These are phyloP conservation scores for Malus asiatica DNA, from an alignment of 306 rosid genomes.

Conservation along the genomic window DNA sequence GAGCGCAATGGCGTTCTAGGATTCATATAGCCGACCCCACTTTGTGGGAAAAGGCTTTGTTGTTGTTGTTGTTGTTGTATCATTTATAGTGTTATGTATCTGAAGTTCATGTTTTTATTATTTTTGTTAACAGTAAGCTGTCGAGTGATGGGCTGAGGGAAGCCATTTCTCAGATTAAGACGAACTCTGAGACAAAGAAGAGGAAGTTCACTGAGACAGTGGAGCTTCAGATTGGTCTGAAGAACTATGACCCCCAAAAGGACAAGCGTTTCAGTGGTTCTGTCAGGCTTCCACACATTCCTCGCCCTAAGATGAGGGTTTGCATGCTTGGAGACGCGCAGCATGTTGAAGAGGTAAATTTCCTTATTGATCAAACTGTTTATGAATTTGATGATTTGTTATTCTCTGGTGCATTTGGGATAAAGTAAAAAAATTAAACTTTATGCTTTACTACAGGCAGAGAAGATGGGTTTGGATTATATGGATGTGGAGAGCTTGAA, in stretches of 20 bases:
- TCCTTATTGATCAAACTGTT: background rate
- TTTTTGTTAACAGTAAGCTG: slow-evolving; percentile 31
- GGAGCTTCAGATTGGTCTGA: slow-evolving; percentile 71
- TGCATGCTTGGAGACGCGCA: slow-evolving; percentile 89
- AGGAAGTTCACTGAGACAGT: slow-evolving; percentile 55
- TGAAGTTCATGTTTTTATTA: background rate
- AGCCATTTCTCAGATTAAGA: slow-evolving; percentile 31
- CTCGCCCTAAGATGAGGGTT: slow-evolving; percentile 72
- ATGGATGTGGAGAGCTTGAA: slow-evolving; percentile 70
- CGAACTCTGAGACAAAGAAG: slow-evolving; percentile 29
- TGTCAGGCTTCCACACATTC: slow-evolving; percentile 66
- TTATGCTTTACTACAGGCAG: slow-evolving; percentile 31
- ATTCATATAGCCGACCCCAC: no score
- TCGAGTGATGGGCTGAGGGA: slow-evolving; percentile 42
- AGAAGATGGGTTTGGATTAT: slow-evolving; percentile 55
- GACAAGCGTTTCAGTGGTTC: slow-evolving; percentile 80
- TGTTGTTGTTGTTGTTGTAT: no score
- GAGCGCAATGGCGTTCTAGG: no score
- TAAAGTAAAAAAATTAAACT: background rate
- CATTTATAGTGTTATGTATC: background rate
- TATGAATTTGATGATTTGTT: background rate
- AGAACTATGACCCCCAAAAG: slow-evolving; percentile 76
- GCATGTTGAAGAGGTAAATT: slow-evolving; percentile 69
- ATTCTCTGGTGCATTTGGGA: background rate
- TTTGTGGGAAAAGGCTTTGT: no score